A percentile compares a stretch with the other conserved stretches of the same genome.
Conservation (phyloP, 2,329 filamentous ascomycete genomes). For the Cladosporium oxysporum region DNA sequence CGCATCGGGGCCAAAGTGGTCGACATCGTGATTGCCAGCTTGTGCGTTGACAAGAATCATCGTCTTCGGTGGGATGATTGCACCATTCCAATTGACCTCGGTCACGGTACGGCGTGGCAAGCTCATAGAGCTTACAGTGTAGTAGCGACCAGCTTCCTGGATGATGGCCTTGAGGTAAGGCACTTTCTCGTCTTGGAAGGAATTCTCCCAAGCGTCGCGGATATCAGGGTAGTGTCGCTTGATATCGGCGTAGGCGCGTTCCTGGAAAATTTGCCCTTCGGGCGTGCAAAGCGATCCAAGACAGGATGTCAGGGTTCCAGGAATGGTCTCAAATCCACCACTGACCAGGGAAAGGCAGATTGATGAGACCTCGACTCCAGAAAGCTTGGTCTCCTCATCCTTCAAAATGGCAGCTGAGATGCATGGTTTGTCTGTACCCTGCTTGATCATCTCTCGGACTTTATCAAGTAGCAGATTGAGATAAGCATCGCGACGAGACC, state of each 20-base stretch:
- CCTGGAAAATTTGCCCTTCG: conserved; percentile 54
- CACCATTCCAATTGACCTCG: conserved; percentile 55
- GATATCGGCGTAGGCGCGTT: conserved; percentile 56
- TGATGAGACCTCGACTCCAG: conserved; percentile 54
- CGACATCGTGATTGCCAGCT: conserved; percentile 55
- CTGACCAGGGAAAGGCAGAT: conserved; percentile 57
- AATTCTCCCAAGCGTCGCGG: conserved; percentile 49
- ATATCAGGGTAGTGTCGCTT: conserved; percentile 50
- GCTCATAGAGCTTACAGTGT: conserved; percentile 57
- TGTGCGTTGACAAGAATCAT: conserved; percentile 60
- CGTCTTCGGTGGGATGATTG: conserved; percentile 53
- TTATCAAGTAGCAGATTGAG: conserved; percentile 53
- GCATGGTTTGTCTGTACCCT: conserved; percentile 56
- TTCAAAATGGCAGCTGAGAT: conserved; percentile 57
- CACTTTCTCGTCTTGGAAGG: conserved; percentile 50
- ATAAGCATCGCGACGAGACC: conserved; percentile 52
- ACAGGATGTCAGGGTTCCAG: conserved; percentile 54
- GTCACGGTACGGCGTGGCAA: conserved; percentile 54
- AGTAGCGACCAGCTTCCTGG: conserved; percentile 56
- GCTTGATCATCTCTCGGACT: conserved; percentile 53
- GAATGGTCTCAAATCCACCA: conserved; percentile 58
- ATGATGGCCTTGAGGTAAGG: conserved; percentile 52
- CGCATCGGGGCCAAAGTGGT: conserved; percentile 52
- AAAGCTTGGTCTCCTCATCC: conserved; percentile 56
- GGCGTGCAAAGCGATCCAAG: conserved; percentile 53